Base-by-base conservation (phyloP, 2,329 filamentous ascomycete genomes). In the Aspergillus terreus region DNA sequence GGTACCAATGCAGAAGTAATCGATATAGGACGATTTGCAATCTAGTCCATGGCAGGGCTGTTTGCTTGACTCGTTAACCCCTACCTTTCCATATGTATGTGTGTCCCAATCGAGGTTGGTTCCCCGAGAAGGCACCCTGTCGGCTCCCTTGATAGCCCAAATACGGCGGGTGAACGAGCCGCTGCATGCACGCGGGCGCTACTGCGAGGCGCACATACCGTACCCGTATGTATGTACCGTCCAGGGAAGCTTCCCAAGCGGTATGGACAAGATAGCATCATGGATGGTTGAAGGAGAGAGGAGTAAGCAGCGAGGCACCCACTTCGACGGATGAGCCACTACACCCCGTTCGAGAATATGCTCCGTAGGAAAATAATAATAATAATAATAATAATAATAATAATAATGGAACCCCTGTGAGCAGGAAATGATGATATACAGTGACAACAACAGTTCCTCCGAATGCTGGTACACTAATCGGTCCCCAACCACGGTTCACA, bases 391-490 rank as follows among this genome's bases (percentile, higher is more conserved):
- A 17, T 17, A 17, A 17, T 17, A 17, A 17, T 17, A 17, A 17
- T 17, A 23, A 23, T 23, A 6, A 23, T 23, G 23, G 27, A 30
- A 2, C 27, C 27, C 27, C 27, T 11, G 27, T 10, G 27, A 30
- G 27, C 19, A 25, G 12, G 30, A 47, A 38, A 43, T 15, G 32
- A 43, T 32, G 35, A 47, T 47, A 44, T 42, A 42, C 40, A 30
- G 14, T 19, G 19, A 36, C 47, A 33, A 32, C 36, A 40, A 7
- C 33, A 32, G 54, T 38, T 54, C 41, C 41, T 47, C 49, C 49
- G 40, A 60, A 46, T 7, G 49, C 36, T 56, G 59, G 59, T 55
- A 60, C 58, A 49, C 58, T 62, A 62, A 41, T 11, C 19, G 32
- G 15, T 15, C 15, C 9, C 49, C 49, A 59, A 57, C 55, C 55